Conservation (phyloP, 257 asterid genomes). For the Fraxinus americana region DNA sequence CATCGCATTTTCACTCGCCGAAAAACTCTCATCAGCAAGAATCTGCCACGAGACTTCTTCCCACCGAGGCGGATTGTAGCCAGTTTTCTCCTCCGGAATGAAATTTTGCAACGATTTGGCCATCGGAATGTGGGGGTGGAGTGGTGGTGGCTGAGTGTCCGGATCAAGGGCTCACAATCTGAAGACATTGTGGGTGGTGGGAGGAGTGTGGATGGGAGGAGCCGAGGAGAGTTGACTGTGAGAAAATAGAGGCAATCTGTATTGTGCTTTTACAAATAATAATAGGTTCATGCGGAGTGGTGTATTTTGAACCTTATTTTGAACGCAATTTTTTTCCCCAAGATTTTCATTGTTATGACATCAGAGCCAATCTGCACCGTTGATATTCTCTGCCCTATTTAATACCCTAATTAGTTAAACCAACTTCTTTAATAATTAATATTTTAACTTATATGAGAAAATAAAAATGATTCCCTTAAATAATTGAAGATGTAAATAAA, state of each 20-base stretch:
- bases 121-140: conserved; percentile 38
- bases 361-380: not conserved
- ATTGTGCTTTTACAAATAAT: not conserved
- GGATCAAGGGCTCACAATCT: conserved; percentile 22
- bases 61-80: conserved; percentile 67
- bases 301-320: not conserved
- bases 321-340: not conserved
- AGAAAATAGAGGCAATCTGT: not conserved
- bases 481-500: not conserved
- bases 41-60: conserved; percentile 47
- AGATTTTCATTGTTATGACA: not conserved
- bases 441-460: not conserved
- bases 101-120: conserved; percentile 43
- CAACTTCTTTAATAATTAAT: not conserved
- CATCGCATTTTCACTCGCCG: conserved; percentile 50
- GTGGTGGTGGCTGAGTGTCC: conserved; percentile 1
- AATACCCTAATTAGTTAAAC: not conserved
- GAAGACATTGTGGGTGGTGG: conserved; percentile 37
- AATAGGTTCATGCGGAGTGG: not conserved
- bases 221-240: conserved; percentile 24
- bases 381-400: not conserved
- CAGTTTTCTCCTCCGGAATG: conserved; percentile 37
- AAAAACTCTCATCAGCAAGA: conserved; percentile 42
- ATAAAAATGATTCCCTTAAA: not conserved
- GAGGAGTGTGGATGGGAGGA: not conserved